phyloP scores from a whole-genome alignment of 1,284 basidiomycete species.

The Hortiboletus rubellus region DNA sequence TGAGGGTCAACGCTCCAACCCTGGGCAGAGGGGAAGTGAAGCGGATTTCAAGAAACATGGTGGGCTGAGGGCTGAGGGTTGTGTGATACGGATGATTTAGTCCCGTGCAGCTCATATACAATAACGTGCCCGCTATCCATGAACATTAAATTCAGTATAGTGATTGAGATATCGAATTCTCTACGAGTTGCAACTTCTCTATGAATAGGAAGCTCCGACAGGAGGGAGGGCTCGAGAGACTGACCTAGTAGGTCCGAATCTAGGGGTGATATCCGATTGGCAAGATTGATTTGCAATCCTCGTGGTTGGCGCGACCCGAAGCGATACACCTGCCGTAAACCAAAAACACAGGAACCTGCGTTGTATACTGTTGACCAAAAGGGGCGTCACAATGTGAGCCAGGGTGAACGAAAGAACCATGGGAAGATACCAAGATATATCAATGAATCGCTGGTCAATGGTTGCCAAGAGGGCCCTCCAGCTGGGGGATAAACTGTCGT shows the following conservation, averaged over 20 bases:
- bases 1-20: conserved; percentile 14
- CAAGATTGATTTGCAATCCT: background rate
- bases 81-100: conserved; percentile 1
- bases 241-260: conserved; percentile 7
- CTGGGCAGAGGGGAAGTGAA: conserved; percentile 32
- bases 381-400: conserved; percentile 49
- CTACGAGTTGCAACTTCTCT: background rate
- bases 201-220: conserved; percentile 1
- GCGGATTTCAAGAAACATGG: conserved; percentile 10
- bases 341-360: conserved; percentile 57
- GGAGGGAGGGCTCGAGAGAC: background rate
- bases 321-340: conserved; percentile 32
- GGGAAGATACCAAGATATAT: conserved; percentile 63
- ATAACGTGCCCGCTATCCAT: background rate
- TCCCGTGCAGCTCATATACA: conserved; percentile 17
- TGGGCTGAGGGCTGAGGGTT: conserved; percentile 38
- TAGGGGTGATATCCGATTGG: background rate
- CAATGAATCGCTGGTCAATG: conserved; percentile 44
- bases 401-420: conserved; percentile 54
- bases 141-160: background rate
- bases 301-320: background rate
- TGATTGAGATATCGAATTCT: background rate
- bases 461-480: conserved; percentile 52
- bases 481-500: conserved; percentile 63
- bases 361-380: conserved; percentile 60